phyloP scores from a whole-genome alignment of 2,329 filamentous ascomycete genomes.

The Sclerotinia trifoliorum region DNA sequence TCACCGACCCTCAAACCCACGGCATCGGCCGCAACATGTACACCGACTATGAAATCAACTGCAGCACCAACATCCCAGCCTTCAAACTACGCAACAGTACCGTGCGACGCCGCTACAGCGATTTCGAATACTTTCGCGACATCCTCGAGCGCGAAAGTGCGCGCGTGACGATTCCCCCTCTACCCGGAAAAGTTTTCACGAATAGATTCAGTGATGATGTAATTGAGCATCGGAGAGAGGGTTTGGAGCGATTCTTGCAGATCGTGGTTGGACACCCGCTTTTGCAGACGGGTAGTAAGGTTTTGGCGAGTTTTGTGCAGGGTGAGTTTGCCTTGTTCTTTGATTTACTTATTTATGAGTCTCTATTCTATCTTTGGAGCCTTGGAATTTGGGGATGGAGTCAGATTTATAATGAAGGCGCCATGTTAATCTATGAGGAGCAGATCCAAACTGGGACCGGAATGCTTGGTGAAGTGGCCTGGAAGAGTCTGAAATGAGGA shows the following conservation, averaged over 20 bases:
- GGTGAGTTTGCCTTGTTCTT: slow-evolving; percentile 55
- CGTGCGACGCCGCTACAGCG: slow-evolving; percentile 91
- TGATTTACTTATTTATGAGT: background rate
- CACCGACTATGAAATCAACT: slow-evolving; percentile 97
- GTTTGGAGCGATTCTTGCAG: slow-evolving; percentile 91
- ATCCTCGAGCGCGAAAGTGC: slow-evolving; percentile 94
- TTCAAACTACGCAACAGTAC: slow-evolving; percentile 91
- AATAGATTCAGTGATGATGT: slow-evolving; percentile 98
- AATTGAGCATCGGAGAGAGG: slow-evolving; percentile 89
- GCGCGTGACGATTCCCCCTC: slow-evolving; percentile 89
- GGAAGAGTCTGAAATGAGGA: slow-evolving; percentile 25
- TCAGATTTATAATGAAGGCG: background rate
- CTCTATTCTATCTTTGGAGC: slow-evolving; percentile 4
- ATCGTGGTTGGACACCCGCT: slow-evolving; percentile 96
- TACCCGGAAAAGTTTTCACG: slow-evolving; percentile 96
- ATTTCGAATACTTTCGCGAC: slow-evolving; percentile 98
- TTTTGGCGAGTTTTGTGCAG: slow-evolving; percentile 93
- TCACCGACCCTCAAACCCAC: slow-evolving; percentile 89
- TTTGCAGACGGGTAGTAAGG: slow-evolving; percentile 95
- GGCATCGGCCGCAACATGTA: slow-evolving; percentile 96
- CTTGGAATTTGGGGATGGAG: background rate
- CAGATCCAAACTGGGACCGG: slow-evolving; percentile 86
- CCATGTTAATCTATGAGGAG: slow-evolving; percentile 15
- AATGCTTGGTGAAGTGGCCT: slow-evolving; percentile 69
- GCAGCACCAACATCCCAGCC: slow-evolving; percentile 96